Base-by-base conservation (phyloP, 441 rosid species). In the Raphanus hybrid region DNA sequence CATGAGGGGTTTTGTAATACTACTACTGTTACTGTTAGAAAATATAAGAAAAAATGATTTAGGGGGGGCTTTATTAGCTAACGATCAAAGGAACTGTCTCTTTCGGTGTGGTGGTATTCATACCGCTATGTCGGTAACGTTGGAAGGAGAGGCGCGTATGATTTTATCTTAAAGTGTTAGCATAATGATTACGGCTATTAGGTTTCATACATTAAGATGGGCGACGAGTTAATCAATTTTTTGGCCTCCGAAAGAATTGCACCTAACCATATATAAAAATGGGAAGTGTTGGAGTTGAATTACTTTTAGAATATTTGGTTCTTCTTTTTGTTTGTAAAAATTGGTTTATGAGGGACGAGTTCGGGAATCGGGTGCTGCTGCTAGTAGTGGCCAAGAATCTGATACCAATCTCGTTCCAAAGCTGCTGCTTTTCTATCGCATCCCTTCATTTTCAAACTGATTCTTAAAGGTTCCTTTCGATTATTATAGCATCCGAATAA, bases 321-420 rank as follows among this genome's bases (percentile, higher is more conserved):
- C 73, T 14, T 23, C 26, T 23, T 23, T 77, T 66, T 20, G 63
- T 35, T 45, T 27, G 60, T 16, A 16, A 43, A 61, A 71, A 12
- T 43, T 45, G 6, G 64, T 59, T 32, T 34, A 61, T 50, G 69
- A 7, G 75, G 55, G 65, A 58, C 65, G 18, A 26, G 37, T 68
- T 27, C 23, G 4, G 67, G 73, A 66, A 78, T 78, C 78, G 39
- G 78, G 29, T 78, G 32, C 81, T 70, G 32, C 81, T 74, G 52
- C 23, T 73, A 67, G 1, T 73, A 73, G 74, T 78, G 65, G 74
- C 48, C 61, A 61, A 73, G 81, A 73, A 78, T 78, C 78, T 78
- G 75, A 78, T 78, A 11, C 81, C 58, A 61, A 6, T 66, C 48
- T 67, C 55, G n/a, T 61, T 27, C 50, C 26, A 67, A 73, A 78